Base-by-base conservation (phyloP, 2,329 filamentous ascomycete species). In the Mariannaea elegans region DNA sequence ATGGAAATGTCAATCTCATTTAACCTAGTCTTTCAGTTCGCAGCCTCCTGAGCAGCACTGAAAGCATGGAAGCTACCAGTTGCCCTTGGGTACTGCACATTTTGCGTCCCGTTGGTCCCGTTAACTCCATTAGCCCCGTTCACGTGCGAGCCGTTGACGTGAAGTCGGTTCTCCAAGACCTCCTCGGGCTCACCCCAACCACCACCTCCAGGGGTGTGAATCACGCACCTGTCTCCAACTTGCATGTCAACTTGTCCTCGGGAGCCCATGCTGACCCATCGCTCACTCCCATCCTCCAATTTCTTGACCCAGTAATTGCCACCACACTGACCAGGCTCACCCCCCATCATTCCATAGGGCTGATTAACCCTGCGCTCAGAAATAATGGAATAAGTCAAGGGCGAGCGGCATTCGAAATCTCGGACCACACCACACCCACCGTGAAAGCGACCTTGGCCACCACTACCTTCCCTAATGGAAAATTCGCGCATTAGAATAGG, bases 371-470 rank as follows among this genome's bases (percentile, higher is more conserved):
- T 63, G 1, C 75, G 64, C 24, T 77, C 75, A n/a, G 71, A 76
- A 18, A 78, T 65, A 45, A 79, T 73, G 31, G 69, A 71, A 14
- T 70, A 72, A 56, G 70, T 68, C n/a, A 76, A 36, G 2, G 71
- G 71, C 2, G 69, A 58, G 3, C 71, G 63, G 18, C 72, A 72
- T 64, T 78, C 71, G 10, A 54, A 54, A 23, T 54, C 51, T 13
- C 51, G 19, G 13, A 54, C 21, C 14, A 47, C 41, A n/a, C 51
- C 51, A 16, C 51, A 54, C 1, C 91, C 91, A 23, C 91, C 91
- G 0, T 77, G 76, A 66, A 90, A 86, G 71, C 85, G 82, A 0
- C 91, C 91, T 4, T 73, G 70, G 0, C 91, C 91, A 1, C 86
- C 87, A 19, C 56, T 61, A 3, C 68, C 71, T 2, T 36, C 31